Evolutionary conservation across 768 basidiomycete species (phyloP).

Genomic region (Dictyophora rubrovolvata): DNA sequence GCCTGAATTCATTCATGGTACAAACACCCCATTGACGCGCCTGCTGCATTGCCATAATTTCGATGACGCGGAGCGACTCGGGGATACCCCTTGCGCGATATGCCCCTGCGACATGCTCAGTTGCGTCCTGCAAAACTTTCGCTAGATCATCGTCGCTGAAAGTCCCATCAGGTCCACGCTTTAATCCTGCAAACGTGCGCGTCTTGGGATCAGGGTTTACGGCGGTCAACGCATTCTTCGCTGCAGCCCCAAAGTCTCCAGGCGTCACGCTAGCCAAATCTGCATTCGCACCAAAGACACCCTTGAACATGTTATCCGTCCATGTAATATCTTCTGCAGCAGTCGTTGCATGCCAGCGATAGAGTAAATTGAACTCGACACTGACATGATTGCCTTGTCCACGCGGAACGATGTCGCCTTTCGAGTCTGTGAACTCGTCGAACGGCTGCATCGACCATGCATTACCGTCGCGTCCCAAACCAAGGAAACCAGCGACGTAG

Average conservation of each 20-base stretch:
- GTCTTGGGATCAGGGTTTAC: neutral
- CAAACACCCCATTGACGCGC: conserved; percentile 62
- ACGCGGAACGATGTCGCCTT: conserved; percentile 35
- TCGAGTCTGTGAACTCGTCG: conserved; percentile 27
- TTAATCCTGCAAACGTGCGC: conserved; percentile 25
- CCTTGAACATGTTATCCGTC: conserved; percentile 39
- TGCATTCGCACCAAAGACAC: conserved; percentile 26
- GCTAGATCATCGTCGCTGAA: conserved; percentile 63
- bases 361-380: conserved; percentile 33
- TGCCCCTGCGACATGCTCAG: conserved; percentile 46
- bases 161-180: conserved; percentile 38
- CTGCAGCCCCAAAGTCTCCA: conserved; percentile 48
- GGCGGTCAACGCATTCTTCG: neutral
- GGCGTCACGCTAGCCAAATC: conserved; percentile 28
- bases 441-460: conserved; percentile 64
- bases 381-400: conserved; percentile 71
- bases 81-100: conserved; percentile 62
- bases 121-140: conserved; percentile 50
- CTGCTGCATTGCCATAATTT: conserved; percentile 60
- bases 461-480: conserved; percentile 49
- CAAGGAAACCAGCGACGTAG: conserved; percentile 70
- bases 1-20: conserved; percentile 36
- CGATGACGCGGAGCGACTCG: conserved; percentile 51
- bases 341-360: conserved; percentile 53
- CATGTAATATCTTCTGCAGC: conserved; percentile 47